Percentiles rank a stretch among this genome's conserved stretches.
Conservation (phyloP, 2,329 filamentous ascomycete species). For the Plectosphaerella sp. region DNA sequence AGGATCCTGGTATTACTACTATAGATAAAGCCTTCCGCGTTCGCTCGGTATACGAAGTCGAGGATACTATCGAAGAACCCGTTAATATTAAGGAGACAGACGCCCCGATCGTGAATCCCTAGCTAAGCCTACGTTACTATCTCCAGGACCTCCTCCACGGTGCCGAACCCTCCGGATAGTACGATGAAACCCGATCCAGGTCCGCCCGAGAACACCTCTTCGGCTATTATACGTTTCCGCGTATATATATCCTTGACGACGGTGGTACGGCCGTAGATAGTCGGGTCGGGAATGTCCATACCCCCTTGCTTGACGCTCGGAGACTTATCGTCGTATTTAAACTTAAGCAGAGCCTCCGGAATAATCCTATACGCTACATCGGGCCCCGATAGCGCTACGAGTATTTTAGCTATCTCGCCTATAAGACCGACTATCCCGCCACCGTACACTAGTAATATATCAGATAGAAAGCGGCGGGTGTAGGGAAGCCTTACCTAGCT, state of each 20-base stretch:
- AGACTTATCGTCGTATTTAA: conserved; percentile 64
- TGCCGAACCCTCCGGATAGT: conserved; percentile 85
- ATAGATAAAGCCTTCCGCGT: conserved; percentile 72
- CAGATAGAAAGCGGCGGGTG: too few species aligned
- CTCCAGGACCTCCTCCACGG: conserved; percentile 92
- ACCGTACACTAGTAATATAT: conserved; percentile 65
- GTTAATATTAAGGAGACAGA: conserved; percentile 81
- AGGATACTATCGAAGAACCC: conserved; percentile 90
- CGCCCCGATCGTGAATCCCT: conserved; percentile 77
- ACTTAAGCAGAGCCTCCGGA: conserved; percentile 74
- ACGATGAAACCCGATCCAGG: conserved; percentile 86
- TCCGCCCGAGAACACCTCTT: conserved; percentile 76
- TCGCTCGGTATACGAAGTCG: conserved; percentile 72
- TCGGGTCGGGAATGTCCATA: conserved; percentile 57
- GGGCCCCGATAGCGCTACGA: conserved; percentile 79
- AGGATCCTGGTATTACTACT: conserved; percentile 69
- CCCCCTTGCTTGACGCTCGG: conserved; percentile 37
- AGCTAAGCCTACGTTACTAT: conserved; percentile 93
- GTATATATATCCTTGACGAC: conserved; percentile 96
- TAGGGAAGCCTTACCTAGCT: conserved; percentile 49
- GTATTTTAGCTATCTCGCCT: conserved; percentile 85
- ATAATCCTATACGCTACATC: conserved; percentile 88
- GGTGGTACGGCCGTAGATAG: conserved; percentile 75
- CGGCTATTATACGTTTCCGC: conserved; percentile 89
- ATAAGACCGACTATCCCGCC: conserved; percentile 93